Evolutionary conservation across 202 grass and related monocot species (phyloP).

Genomic region (Panicum hallii): DNA sequence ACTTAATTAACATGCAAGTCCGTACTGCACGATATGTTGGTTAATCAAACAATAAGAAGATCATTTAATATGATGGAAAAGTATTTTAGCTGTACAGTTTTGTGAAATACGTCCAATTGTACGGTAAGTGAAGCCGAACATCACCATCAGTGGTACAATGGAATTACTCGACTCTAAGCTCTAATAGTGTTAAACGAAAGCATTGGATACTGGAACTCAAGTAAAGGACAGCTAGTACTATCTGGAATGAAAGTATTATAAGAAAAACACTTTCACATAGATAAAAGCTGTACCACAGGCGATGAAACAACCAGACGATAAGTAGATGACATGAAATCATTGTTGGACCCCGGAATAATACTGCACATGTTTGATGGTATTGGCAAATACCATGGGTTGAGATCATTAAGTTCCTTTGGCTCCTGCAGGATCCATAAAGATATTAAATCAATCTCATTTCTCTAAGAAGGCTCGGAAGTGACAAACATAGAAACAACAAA

Average conservation of each 20-base stretch:
- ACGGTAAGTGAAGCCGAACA: slow-evolving; percentile 19
- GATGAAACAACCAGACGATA: slow-evolving; percentile 85
- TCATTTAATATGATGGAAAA: slow-evolving; percentile 31
- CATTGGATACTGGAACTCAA: slow-evolving; percentile 25
- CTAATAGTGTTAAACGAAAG: slow-evolving; percentile 10
- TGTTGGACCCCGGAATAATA: slow-evolving; percentile 73
- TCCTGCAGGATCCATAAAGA: slow-evolving; percentile 56
- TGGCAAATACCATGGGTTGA: slow-evolving; percentile 90
- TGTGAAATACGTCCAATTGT: background rate
- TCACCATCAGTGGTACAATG: slow-evolving; percentile 6
- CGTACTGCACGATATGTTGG: slow-evolving; percentile 8
- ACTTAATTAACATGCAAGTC: background rate
- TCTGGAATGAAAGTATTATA: background rate
- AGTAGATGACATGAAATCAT: slow-evolving; percentile 84
- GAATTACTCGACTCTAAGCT: slow-evolving; percentile 2
- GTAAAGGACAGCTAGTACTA: slow-evolving; percentile 25
- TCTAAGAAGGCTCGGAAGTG: background rate
- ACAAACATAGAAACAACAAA: slow-evolving; percentile 11
- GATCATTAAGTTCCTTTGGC: slow-evolving; percentile 62
- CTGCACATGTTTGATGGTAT: slow-evolving; percentile 69
- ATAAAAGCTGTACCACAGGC: slow-evolving; percentile 70
- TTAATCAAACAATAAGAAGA: slow-evolving; percentile 23
- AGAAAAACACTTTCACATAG: slow-evolving; percentile 7
- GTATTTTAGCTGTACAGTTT: slow-evolving; percentile 5
- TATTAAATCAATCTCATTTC: slow-evolving; percentile 28